Conservation (phyloP, 176 grass and related monocot genomes). For the Chrysopogon serrulatus region DNA sequence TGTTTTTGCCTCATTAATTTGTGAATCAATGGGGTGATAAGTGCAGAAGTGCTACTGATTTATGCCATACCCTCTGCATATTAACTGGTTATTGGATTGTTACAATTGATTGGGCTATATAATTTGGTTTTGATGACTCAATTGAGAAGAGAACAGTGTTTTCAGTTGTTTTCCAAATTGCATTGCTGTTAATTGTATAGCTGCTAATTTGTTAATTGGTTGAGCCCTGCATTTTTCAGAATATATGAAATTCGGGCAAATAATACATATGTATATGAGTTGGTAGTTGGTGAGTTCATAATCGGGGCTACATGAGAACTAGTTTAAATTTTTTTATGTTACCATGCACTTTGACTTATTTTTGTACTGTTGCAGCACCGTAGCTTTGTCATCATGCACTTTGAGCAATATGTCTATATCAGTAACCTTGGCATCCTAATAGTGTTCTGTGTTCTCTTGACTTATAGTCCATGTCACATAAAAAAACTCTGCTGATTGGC, state of each 20-base stretch:
- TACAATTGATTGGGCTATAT: neutral
- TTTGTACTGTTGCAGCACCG: neutral
- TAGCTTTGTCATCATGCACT: neutral
- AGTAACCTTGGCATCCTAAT: neutral
- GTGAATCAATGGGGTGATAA: neutral
- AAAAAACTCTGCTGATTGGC: neutral
- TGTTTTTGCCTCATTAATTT: neutral
- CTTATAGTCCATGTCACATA: neutral
- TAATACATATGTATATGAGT: neutral
- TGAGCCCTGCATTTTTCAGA: neutral
- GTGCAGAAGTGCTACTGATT: neutral
- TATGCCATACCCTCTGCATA: neutral
- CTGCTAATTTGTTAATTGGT: neutral
- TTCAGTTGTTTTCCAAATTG: neutral
- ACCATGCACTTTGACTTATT: neutral
- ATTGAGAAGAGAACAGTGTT: neutral
- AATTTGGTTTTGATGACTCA: neutral
- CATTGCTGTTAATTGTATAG: neutral
- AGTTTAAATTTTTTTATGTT: no score
- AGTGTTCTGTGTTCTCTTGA: neutral
- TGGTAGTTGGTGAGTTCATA: neutral
- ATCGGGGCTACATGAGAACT: neutral
- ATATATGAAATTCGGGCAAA: neutral
- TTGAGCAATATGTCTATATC: neutral
- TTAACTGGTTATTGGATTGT: neutral